Base-by-base conservation (phyloP, 805 yeast genomes). In the Tetrapisispora iriomotensis region DNA sequence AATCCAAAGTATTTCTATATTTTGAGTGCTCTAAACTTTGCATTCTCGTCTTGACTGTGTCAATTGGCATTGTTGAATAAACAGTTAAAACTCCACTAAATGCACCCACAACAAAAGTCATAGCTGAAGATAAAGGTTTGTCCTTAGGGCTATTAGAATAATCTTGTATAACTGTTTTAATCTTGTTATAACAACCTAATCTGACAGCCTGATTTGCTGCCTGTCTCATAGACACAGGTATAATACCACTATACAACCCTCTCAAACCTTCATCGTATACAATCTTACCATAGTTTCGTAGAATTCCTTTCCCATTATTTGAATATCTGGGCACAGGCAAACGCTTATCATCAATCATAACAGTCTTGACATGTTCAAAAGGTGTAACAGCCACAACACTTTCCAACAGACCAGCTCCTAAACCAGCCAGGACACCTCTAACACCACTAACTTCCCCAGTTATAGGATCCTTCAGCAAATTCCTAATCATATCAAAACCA, bases 181-280 rank as follows among this genome's bases (percentile, higher is more conserved):
- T 80, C 48, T 88, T 76, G 58, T 86, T 87, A 64, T 90, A 90
- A 29, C 95, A 81, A 3, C 97, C 97, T 48, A 90, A 69, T 51
- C 98, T 74, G 13, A 92, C 97, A 3, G 95, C 94, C 49, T 85
- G 92, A 62, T 90, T 90, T 3, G 97, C 79, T 8, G 96, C 97
- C 61, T 90, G 98, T 56, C 98, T 77, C 70, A 88, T 65, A 0
- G 96, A 84, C 6, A 90, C 97, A 0, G 98, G 97, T 6, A 88
- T 65, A 7, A 90, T 70, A 23, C 96, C 98, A 24, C 88, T 79
- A 58, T 90, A 90, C 26, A 92, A 68, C 0, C 96, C 96, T 36
- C 67, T 72, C 41, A 88, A 46, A 1, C 97, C 97, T 52, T 85
- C 66, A 54, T 90, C 96, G 44, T 67, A 67, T 37, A 84, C 66